These are phyloP conservation scores for Cynara cardunculus DNA, from an alignment of 129 eudicot genomes.

Conservation along the genomic window DNA sequence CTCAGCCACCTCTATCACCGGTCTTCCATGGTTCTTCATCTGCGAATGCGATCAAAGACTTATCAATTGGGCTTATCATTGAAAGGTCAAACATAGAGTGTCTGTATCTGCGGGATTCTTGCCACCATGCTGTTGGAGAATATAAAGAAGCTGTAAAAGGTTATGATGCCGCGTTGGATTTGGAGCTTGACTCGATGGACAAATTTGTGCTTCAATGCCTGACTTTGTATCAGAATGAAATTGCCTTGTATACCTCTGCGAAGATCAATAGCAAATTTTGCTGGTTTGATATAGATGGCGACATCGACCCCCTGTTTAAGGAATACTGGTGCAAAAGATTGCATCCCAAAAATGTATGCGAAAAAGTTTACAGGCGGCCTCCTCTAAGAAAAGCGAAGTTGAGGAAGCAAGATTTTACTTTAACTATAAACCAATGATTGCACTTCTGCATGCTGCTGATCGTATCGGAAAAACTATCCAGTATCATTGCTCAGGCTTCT, in stretches of 20 bases:
- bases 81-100: conserved; percentile 90
- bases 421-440: conserved; percentile 71
- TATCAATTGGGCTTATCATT: conserved; percentile 63
- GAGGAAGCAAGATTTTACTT: conserved; percentile 73
- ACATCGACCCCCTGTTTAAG: conserved; percentile 92
- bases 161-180: conserved; percentile 96
- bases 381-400: conserved; percentile 83
- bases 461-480: conserved; percentile 80
- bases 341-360: conserved; percentile 96
- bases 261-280: conserved; percentile 78
- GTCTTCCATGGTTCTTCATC: too few species aligned
- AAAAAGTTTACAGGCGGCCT: conserved; percentile 95
- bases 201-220: conserved; percentile 93
- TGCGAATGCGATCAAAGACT: conserved; percentile 88
- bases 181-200: conserved; percentile 95
- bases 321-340: conserved; percentile 98
- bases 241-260: conserved; percentile 90
- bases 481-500: conserved; percentile 82
- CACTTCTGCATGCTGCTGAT: conserved; percentile 80
- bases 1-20: too few species aligned
- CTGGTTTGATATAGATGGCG: conserved; percentile 97
- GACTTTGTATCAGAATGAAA: conserved; percentile 98
- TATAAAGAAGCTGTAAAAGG: conserved; percentile 94
- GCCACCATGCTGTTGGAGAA: conserved; percentile 94
- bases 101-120: conserved; percentile 80